These are phyloP conservation scores for Sporothrix euskadiensis DNA, from an alignment of 2,329 filamentous ascomycete species.

Conservation along the genomic window DNA sequence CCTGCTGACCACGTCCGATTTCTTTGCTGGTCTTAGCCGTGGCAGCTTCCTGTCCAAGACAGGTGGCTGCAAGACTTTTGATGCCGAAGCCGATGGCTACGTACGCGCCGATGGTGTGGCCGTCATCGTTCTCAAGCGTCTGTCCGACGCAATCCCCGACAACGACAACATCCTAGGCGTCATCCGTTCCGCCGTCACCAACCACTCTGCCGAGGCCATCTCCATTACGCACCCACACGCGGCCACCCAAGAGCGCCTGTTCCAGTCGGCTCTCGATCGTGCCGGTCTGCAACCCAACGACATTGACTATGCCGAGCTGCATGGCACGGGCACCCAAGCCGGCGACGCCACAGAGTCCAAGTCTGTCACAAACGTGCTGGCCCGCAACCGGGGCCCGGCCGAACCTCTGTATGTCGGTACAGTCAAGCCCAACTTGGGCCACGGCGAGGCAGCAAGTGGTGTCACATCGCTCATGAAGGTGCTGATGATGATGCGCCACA, in stretches of 20 bases:
- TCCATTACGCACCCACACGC: constrained; percentile 84
- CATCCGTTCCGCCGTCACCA: constrained; percentile 73
- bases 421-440: constrained; percentile 65
- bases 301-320: constrained; percentile 84
- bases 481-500: constrained; percentile 64
- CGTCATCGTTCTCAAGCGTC: constrained; percentile 74
- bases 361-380: constrained; percentile 63
- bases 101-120: constrained; percentile 73
- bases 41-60: constrained; percentile 77
- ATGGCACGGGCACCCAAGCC: constrained; percentile 84
- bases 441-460: constrained; percentile 63
- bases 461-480: constrained; percentile 64
- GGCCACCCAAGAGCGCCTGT: constrained; percentile 71
- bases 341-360: constrained; percentile 82
- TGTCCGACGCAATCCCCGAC: constrained; percentile 74
- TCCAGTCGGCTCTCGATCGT: constrained; percentile 62
- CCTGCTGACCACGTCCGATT: constrained; percentile 79
- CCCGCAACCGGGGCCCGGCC: constrained; percentile 49
- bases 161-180: constrained; percentile 74
- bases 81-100: constrained; percentile 78
- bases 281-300: constrained; percentile 74
- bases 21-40: constrained; percentile 72
- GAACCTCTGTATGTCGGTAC: constrained; percentile 63
- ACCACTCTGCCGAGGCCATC: constrained; percentile 77
- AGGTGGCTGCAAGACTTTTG: constrained; percentile 77